A percentile compares a stretch with the other conserved stretches of the same genome.
Evolutionary conservation across 495 filamentous ascomycete species (phyloP).

Genomic region (Friedmanniomyces simplex): DNA sequence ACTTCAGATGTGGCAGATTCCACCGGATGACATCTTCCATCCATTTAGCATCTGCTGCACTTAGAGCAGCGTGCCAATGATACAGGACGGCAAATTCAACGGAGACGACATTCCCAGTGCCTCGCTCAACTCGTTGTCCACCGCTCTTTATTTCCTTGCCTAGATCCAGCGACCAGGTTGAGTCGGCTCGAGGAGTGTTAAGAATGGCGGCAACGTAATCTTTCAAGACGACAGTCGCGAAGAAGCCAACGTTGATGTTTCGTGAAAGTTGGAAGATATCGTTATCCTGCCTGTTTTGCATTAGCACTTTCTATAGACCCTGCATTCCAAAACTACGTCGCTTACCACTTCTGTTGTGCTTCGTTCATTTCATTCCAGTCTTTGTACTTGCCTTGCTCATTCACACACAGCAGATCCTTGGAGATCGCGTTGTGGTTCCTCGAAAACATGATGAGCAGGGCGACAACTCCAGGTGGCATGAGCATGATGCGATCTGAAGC

Average conservation of each 20-base stretch:
- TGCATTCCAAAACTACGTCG: neutral
- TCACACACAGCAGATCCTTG: slow-evolving; percentile 19
- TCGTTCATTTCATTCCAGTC: slow-evolving; percentile 22
- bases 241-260: slow-evolving; percentile 31
- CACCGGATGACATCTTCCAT: slow-evolving; percentile 23
- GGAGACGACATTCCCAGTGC: slow-evolving; percentile 27
- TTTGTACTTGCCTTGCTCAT: slow-evolving; percentile 26
- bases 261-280: slow-evolving; percentile 28
- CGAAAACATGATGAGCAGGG: slow-evolving; percentile 26
- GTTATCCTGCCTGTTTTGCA: slow-evolving; percentile 23
- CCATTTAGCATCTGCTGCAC: slow-evolving; percentile 28
- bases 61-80: slow-evolving; percentile 28
- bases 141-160: slow-evolving; percentile 25
- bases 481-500: slow-evolving; percentile 28
- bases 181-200: slow-evolving; percentile 29
- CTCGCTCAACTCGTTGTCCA: slow-evolving; percentile 25
- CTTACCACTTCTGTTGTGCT: slow-evolving; percentile 21
- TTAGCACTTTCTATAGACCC: neutral
- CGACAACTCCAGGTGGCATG: slow-evolving; percentile 27
- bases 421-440: slow-evolving; percentile 29
- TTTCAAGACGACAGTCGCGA: slow-evolving; percentile 25
- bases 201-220: slow-evolving; percentile 29
- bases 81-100: slow-evolving; percentile 29
- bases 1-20: slow-evolving; percentile 19
- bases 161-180: slow-evolving; percentile 24